These are phyloP conservation scores for Dothideomycetes sp. DNA, from an alignment of 2,329 filamentous ascomycete species.

Conservation along the genomic window DNA sequence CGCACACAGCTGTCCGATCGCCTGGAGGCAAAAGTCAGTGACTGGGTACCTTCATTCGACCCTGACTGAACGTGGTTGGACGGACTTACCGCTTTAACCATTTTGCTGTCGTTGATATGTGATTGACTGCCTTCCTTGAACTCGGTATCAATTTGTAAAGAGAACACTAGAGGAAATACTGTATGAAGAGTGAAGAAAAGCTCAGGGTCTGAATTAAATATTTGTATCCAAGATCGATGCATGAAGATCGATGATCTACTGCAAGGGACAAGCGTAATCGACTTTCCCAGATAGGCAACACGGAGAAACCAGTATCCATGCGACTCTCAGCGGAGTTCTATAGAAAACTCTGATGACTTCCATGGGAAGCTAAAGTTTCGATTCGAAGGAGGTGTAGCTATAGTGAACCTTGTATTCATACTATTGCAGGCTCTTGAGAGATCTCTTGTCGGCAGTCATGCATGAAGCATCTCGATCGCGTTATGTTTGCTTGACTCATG, in stretches of 20 bases:
- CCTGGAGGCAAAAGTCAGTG: conserved; percentile 42
- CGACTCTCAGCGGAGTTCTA: too few species aligned
- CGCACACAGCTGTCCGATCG: conserved; percentile 82
- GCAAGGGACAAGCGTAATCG: conserved; percentile 4
- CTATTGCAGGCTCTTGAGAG: too few species aligned
- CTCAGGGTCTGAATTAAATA: neutral
- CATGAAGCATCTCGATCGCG: too few species aligned
- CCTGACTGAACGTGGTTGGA: too few species aligned
- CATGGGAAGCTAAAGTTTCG: too few species aligned
- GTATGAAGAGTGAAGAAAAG: neutral
- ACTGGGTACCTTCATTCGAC: neutral
- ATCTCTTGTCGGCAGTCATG: too few species aligned
- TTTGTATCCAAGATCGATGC: conserved; percentile 2
- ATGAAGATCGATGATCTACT: neutral
- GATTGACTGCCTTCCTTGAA: neutral
- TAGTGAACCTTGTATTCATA: too few species aligned
- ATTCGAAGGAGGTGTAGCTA: too few species aligned
- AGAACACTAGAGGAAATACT: neutral
- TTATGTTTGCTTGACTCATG: too few species aligned
- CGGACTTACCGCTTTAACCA: conserved; percentile 21
- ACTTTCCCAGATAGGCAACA: neutral
- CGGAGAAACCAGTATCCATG: neutral
- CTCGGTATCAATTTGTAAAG: too few species aligned
- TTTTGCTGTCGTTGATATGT: conserved; percentile 14
- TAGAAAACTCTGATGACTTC: too few species aligned